A percentile compares a stretch with the other conserved stretches of the same genome.
phyloP scores from a whole-genome alignment of 2,329 filamentous ascomycete genomes.

The Bipolaris bicolor region DNA sequence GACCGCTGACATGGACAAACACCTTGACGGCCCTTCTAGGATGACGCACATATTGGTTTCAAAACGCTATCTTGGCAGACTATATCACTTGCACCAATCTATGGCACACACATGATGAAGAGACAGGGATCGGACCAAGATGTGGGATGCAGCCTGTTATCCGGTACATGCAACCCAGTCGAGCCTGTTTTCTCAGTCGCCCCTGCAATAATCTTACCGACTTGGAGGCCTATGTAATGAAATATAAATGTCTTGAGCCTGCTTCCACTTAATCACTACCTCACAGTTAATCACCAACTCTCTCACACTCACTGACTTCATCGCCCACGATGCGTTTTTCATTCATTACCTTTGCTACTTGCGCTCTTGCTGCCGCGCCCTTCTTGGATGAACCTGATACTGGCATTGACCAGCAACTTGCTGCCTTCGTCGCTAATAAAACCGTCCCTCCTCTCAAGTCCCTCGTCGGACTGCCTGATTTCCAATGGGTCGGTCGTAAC shows the following conservation, averaged over 20 bases:
- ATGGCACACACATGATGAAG: constrained; percentile 4
- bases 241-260: constrained; percentile 16
- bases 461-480: constrained; percentile 61
- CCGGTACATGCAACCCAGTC: constrained; percentile 1
- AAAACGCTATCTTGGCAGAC: constrained; percentile 8
- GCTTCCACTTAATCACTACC: background rate
- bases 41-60: constrained; percentile 15
- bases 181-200: background rate
- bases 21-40: constrained; percentile 6
- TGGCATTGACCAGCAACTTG: constrained; percentile 39
- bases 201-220: constrained; percentile 2
- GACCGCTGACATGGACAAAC: constrained; percentile 9
- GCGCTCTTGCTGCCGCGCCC: constrained; percentile 41
- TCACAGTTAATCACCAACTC: constrained; percentile 5
- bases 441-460: constrained; percentile 52
- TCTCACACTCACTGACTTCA: constrained; percentile 4
- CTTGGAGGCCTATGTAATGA: background rate
- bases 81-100: constrained; percentile 3
- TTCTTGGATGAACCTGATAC: constrained; percentile 48
- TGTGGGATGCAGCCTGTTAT: background rate
- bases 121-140: constrained; percentile 4
- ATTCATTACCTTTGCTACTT: constrained; percentile 28
- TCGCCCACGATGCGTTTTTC: constrained; percentile 32
- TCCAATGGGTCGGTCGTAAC: constrained; percentile 60
- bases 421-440: constrained; percentile 32